Base-by-base conservation (phyloP, 2,329 filamentous ascomycete genomes). In the Cladosporium sp. region DNA sequence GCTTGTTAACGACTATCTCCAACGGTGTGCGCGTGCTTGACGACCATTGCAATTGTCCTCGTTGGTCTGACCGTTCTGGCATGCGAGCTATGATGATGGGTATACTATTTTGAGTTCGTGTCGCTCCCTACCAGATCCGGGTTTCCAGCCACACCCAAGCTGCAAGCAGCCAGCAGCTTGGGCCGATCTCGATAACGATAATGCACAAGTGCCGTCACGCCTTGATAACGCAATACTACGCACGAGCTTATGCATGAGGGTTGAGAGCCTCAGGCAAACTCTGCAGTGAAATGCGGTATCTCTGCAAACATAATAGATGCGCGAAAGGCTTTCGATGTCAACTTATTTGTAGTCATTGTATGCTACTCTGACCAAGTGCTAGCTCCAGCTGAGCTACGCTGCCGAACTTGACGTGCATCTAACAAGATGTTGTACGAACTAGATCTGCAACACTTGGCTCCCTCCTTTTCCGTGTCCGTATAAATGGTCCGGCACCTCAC, bases 141-240 rank as follows among this genome's bases (percentile, higher is more conserved):
- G 15, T 15, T 44, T 1, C 42, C 22, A 25, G 20, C 15, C 10
- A 22, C 39, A 19, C 22, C 4, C 40, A 44, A 20, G 40, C 40
- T 40, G 37, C 17, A 40, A 40, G 37, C 37, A 40, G 37, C 17
- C 36, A 40, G 17, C 37, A 40, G 37, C 37, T 40, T 40, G 37
- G 28, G 47, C 32, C 25, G 32, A 34, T 36, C 32, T 36, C 34
- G 47, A 50, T 50, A n/a, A 50, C 47, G 42, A 45, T 45, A 45
- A 45, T 45, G 40, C 40, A 44, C 20, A 22, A 20, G 20, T 17
- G 32, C 45, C 28, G 25, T 25, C 24, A 19, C 44, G 32, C 47
- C 28, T 15, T 36, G 47, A 50, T 50, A 50, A 50, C 47, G 47
- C 47, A 22, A 50, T 35, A 24, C 9, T 28, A 22, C 47, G 47